Conservation (phyloP, 768 basidiomycete genomes). For the Kwoniella dendrophila region DNA sequence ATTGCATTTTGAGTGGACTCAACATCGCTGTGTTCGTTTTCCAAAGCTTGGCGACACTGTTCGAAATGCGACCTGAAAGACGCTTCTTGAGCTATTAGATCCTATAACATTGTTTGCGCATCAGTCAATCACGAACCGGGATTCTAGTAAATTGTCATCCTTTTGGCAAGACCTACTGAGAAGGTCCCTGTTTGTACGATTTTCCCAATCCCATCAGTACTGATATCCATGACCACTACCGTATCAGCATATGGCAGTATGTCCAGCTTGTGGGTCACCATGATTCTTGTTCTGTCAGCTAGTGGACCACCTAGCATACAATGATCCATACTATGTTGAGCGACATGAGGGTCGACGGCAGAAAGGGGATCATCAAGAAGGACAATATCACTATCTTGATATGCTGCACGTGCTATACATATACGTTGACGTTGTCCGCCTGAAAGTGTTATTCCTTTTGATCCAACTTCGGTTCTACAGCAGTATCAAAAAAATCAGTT, state of each 20-base stretch:
- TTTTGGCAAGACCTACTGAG: conserved; percentile 34
- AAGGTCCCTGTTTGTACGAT: conserved; percentile 70
- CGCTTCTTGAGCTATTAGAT: conserved; percentile 29
- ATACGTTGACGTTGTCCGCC: conserved; percentile 54
- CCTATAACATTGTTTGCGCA: conserved; percentile 12
- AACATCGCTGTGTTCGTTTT: background rate
- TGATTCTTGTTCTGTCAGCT: conserved; percentile 64
- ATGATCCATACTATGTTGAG: conserved; percentile 66
- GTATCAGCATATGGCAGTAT: conserved; percentile 49
- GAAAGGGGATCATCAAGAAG: conserved; percentile 61
- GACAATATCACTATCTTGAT: conserved; percentile 44
- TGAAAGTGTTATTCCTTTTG: conserved; percentile 64
- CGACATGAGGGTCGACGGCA: conserved; percentile 77
- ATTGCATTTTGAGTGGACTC: no score
- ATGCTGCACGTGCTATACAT: conserved; percentile 48
- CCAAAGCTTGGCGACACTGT: conserved; percentile 55
- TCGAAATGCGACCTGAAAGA: conserved; percentile 46
- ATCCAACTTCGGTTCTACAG: conserved; percentile 70
- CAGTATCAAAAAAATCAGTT: background rate
- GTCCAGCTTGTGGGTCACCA: conserved; percentile 60
- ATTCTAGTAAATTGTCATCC: background rate
- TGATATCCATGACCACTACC: conserved; percentile 52
- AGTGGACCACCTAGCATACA: conserved; percentile 60
- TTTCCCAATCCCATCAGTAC: conserved; percentile 32
- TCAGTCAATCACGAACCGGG: background rate